phyloP scores from a whole-genome alignment of 805 yeast species.

The Wilhelminamyces savonicus region DNA sequence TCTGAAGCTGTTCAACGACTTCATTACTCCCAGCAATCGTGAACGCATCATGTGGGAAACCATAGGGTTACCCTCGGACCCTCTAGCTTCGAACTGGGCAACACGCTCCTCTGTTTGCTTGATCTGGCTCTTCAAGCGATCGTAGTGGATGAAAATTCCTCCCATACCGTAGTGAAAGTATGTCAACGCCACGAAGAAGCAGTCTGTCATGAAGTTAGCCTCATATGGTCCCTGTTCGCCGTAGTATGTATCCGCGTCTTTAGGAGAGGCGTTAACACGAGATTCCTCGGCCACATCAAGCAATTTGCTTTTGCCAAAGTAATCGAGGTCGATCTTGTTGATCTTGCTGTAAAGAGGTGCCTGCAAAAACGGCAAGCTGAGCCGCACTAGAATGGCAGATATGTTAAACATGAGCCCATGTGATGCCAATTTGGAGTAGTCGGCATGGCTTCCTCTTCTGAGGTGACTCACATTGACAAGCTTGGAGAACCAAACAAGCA shows the following conservation, averaged over 20 bases:
- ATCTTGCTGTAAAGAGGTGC: conserved; percentile 53
- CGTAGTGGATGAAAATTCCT: conserved; percentile 57
- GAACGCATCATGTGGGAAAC: conserved; percentile 15
- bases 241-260: conserved; percentile 59
- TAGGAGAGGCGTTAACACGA: conserved; percentile 67
- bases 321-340: conserved; percentile 70
- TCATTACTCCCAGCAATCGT: conserved; percentile 45
- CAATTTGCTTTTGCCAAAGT: conserved; percentile 45
- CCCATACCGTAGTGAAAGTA: conserved; percentile 87
- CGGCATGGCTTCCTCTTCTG: conserved; percentile 81
- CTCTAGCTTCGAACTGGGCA: conserved; percentile 34
- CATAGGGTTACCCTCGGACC: conserved; percentile 20
- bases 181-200: conserved; percentile 74
- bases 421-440: conserved; percentile 56
- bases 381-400: conserved; percentile 55
- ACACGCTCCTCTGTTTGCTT: conserved; percentile 46
- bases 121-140: conserved; percentile 44
- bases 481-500: conserved; percentile 65
- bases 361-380: conserved; percentile 82
- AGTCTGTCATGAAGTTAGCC: conserved; percentile 82
- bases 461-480: conserved; percentile 79
- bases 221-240: conserved; percentile 29
- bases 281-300: conserved; percentile 77
- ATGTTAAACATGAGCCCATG: conserved; percentile 82
- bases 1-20: conserved; percentile 28